These are phyloP conservation scores for Citrus medica DNA, from an alignment of 345 rosid species.

Conservation along the genomic window DNA sequence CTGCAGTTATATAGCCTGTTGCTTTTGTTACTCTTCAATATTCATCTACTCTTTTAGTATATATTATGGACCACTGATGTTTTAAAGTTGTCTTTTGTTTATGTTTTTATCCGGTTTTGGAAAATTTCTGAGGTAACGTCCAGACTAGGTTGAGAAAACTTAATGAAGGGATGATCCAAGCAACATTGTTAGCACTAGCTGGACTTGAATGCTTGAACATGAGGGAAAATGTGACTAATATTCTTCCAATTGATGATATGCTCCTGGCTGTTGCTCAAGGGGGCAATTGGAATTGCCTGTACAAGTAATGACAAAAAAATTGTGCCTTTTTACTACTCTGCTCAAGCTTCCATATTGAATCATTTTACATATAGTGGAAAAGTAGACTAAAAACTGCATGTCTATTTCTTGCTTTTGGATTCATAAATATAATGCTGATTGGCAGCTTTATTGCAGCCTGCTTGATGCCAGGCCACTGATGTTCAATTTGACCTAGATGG, in stretches of 20 bases:
- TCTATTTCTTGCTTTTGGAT: background rate
- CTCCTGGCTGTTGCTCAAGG: slow-evolving; percentile 77
- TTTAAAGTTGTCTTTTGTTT: slow-evolving; percentile 1
- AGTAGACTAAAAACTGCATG: background rate
- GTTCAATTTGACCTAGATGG: background rate
- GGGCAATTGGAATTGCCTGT: slow-evolving; percentile 98
- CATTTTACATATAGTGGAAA: background rate
- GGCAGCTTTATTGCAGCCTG: background rate
- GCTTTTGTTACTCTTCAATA: background rate
- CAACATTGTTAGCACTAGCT: slow-evolving; percentile 90
- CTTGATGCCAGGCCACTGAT: background rate
- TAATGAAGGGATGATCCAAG: slow-evolving; percentile 71
- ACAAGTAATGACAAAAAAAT: slow-evolving; percentile 75
- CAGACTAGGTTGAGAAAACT: slow-evolving; percentile 91
- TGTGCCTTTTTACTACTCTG: slow-evolving; percentile 33
- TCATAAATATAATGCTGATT: background rate
- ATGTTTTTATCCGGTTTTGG: slow-evolving; percentile 55
- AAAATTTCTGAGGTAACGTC: slow-evolving; percentile 93
- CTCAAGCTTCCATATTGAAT: background rate
- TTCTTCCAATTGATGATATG: slow-evolving; percentile 62
- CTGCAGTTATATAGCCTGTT: background rate
- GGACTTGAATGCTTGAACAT: slow-evolving; percentile 86
- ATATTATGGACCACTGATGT: background rate
- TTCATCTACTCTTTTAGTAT: too few species aligned
- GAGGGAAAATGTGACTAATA: slow-evolving; percentile 79